Evolutionary conservation across 306 rosid species (phyloP).

Genomic region (Castanea crenata): DNA sequence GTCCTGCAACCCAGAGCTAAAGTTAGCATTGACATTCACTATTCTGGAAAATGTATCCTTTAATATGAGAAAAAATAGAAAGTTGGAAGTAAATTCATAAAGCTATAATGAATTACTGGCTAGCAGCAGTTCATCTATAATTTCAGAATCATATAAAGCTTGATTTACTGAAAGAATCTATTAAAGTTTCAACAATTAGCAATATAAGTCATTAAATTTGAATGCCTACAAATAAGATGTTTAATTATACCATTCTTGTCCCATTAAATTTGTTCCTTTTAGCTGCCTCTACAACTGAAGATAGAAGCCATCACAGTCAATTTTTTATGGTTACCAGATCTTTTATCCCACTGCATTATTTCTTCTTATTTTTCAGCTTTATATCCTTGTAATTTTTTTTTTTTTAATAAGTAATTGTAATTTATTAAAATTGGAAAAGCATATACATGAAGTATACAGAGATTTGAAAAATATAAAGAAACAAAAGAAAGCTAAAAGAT

Average conservation of each 20-base stretch:
- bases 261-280: not conserved
- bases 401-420: too few species aligned
- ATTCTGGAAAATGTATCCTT: conserved; percentile 13
- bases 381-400: not conserved
- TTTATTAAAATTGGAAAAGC: too few species aligned
- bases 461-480: too few species aligned
- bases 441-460: too few species aligned
- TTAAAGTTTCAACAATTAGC: not conserved
- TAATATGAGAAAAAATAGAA: not conserved
- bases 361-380: not conserved
- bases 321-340: not conserved
- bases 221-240: not conserved
- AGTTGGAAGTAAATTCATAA: conserved; percentile 2
- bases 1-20: conserved; percentile 24
- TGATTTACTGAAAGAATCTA: not conserved
- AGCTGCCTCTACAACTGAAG: not conserved
- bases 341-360: not conserved
- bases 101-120: not conserved
- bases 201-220: conserved; percentile 17
- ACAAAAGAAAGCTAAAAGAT: too few species aligned
- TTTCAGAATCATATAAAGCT: not conserved
- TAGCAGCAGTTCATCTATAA: not conserved
- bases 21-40: conserved; percentile 10
- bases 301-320: not conserved
- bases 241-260: not conserved